Evolutionary conservation across 306 rosid genomes (phyloP).

Genomic region (Malus fusca): DNA sequence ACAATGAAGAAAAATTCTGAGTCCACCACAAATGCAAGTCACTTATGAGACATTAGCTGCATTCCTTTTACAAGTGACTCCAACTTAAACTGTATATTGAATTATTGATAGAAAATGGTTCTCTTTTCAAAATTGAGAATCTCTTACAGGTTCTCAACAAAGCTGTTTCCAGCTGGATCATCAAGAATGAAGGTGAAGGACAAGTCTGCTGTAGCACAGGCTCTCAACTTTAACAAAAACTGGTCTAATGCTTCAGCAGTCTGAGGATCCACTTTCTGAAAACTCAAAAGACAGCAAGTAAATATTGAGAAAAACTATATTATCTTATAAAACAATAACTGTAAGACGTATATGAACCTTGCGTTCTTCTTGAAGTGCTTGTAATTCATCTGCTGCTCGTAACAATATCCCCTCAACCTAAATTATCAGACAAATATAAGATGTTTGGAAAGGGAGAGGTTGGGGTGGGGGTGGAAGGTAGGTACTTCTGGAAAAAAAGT

Average conservation of each 20-base stretch:
- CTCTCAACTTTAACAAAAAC: constrained; percentile 67
- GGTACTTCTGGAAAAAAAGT: background rate
- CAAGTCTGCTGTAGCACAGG: constrained; percentile 57
- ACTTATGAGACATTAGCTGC: background rate
- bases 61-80: background rate
- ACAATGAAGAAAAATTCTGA: constrained; percentile 2
- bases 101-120: background rate
- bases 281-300: constrained; percentile 26
- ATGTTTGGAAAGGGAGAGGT: background rate
- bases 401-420: constrained; percentile 87
- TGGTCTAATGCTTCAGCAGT: constrained; percentile 81
- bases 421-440: constrained; percentile 16
- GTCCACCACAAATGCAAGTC: background rate
- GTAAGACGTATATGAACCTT: constrained; percentile 31
- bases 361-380: constrained; percentile 89
- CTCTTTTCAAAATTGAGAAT: background rate
- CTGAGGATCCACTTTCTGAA: constrained; percentile 70
- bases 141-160: constrained; percentile 89
- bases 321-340: background rate
- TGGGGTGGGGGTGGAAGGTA: background rate
- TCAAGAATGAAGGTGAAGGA: constrained; percentile 74
- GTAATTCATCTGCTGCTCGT: constrained; percentile 74
- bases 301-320: background rate
- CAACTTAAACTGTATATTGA: background rate
- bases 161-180: constrained; percentile 98